A percentile compares a stretch with the other conserved stretches of the same genome.
Conservation (phyloP, 1,139 yeast genomes). For the Lizanozyma gosingica region DNA sequence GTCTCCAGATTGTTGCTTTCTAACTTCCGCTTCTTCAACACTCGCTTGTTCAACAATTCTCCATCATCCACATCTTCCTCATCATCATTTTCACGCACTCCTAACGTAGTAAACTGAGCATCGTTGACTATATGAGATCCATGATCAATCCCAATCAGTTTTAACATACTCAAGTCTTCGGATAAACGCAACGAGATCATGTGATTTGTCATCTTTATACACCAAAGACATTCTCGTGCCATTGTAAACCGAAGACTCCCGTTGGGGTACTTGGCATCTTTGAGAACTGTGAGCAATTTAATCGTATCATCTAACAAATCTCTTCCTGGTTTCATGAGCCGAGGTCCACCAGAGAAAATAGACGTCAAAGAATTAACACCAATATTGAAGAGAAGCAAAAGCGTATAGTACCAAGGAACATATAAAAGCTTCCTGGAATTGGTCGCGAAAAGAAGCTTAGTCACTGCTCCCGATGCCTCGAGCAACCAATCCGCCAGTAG, state of each 20-base stretch:
- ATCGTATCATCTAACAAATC: constrained; percentile 19
- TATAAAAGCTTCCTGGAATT: constrained; percentile 26
- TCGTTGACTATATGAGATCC: constrained; percentile 48
- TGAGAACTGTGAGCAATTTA: constrained; percentile 18
- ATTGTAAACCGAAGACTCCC: constrained; percentile 23
- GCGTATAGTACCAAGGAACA: constrained; percentile 49
- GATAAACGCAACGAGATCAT: constrained; percentile 38
- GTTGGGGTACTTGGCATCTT: constrained; percentile 3
- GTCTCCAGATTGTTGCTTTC: neutral
- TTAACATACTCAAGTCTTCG: constrained; percentile 28
- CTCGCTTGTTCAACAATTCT: constrained; percentile 1
- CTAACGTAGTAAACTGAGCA: constrained; percentile 40
- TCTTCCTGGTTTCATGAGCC: constrained; percentile 15
- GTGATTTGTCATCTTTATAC: constrained; percentile 47
- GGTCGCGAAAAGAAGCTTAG: constrained; percentile 25
- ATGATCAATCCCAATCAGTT: constrained; percentile 43
- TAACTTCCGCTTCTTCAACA: neutral
- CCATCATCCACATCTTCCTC: constrained; percentile 8
- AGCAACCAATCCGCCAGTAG: constrained; percentile 25
- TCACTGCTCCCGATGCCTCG: constrained; percentile 25
- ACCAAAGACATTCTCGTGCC: constrained; percentile 62
- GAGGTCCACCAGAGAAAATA: constrained; percentile 33
- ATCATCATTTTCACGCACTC: constrained; percentile 15
- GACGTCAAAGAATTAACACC: constrained; percentile 39
- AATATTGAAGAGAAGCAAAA: constrained; percentile 38